Base-by-base conservation (phyloP, 1,284 basidiomycete genomes). In the Naganishia albida region DNA sequence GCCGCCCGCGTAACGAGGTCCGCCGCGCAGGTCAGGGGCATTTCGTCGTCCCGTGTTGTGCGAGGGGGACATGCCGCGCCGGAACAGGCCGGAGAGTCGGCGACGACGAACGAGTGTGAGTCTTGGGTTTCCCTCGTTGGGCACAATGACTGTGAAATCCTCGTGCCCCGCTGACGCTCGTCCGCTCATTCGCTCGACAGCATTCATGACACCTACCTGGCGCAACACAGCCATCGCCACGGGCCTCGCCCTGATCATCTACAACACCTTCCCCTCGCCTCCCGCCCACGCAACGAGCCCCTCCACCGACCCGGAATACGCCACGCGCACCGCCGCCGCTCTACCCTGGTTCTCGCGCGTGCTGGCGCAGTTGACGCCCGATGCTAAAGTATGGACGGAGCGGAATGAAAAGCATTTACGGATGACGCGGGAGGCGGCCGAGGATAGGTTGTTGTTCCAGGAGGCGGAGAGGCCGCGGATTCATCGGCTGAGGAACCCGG, bases 401-500 rank as follows among this genome's bases (percentile, higher is more conserved):
- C 68, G 73, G 69, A 79, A 78, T 70, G 77, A 77, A 49, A 77
- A 75, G 70, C 80, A 81, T 71, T 72, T 82, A 50, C 76, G 77
- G 67, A 70, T 79, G 56, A 72, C 74, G 8, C 71, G 74, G 55
- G 72, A 76, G 67, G 71, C 68, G 1, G 80, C 80, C 13, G 78
- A 80, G 66, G 76, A 77, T 62, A 75, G 75, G 68, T 70, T 81
- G 65, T 69, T 81, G 64, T 75, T 81, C 71, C 78, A 81, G 69
- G 80, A 80, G 68, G 81, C 80, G 0, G 78, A 81, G 73, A 72
- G 73, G 68, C 79, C 80, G 20, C 73, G 67, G 62, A 71, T 80
- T 20, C 69, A 69, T 66, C 67, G 79, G 67, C 65, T 81, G 70
- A 74, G 73, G 69, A 78, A 78, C 73, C 77, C 78, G 30, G 73